Evolutionary conservation across 192 early-diverging fungal species (phyloP).

Genomic region (Entrophospora sp.): DNA sequence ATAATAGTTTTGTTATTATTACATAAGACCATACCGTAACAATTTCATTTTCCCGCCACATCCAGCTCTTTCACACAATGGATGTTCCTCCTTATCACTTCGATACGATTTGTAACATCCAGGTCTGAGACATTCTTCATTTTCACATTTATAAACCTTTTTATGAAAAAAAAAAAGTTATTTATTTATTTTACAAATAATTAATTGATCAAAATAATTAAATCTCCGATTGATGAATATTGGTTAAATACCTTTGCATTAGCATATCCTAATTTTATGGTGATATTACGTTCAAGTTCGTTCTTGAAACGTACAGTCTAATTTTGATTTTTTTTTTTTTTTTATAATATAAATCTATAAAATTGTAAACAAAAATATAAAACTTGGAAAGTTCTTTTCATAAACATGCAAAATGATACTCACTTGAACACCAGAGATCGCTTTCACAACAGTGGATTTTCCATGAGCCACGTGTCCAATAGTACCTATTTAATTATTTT

Average conservation of each 20-base stretch:
- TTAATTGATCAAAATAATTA: not conserved
- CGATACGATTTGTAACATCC: slow-evolving; percentile 90
- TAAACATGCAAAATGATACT: no score
- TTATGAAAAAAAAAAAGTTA: not conserved
- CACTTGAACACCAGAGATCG: slow-evolving; percentile 92
- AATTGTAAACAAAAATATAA: no score
- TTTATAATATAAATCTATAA: no score
- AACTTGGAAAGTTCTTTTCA: no score
- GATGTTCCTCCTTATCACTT: slow-evolving; percentile 74
- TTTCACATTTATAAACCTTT: slow-evolving; percentile 98
- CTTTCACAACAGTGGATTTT: slow-evolving; percentile 98
- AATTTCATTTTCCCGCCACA: slow-evolving; percentile 84
- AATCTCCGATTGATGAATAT: no score
- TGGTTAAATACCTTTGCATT: slow-evolving; percentile 95
- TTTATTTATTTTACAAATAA: not conserved
- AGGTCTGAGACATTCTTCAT: slow-evolving; percentile 85
- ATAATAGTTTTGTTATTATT: not conserved
- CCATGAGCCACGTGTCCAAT: slow-evolving; percentile 99
- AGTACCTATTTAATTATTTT: slow-evolving; percentile 56
- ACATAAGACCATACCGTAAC: slow-evolving; percentile 39
- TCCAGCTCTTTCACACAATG: slow-evolving; percentile 77
- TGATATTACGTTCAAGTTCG: slow-evolving; percentile 98
- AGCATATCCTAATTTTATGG: slow-evolving; percentile 98
- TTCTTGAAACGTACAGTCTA: slow-evolving; percentile 95
- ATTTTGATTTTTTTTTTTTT: no score